Evolutionary conservation across 257 asterid species (phyloP), one percentile per base, ranked within the genome.

Genomic region (Datura wrightii): DNA sequence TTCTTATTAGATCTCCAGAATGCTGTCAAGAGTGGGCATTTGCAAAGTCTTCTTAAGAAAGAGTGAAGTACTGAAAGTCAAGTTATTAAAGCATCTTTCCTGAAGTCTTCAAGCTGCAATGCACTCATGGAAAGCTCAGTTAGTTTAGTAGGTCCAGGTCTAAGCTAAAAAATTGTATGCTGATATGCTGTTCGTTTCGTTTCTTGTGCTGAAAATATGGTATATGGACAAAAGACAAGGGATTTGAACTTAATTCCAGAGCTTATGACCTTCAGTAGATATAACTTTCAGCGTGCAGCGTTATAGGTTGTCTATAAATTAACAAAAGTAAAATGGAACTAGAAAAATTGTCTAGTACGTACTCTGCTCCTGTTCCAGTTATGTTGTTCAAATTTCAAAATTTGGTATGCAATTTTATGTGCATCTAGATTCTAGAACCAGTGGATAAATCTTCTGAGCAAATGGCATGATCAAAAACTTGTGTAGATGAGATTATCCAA

Each of bases 1-100:
- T 56, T 76, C 44, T 86, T 55, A 58, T 80, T 46, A 90, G 93
- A 90, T 89, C 93, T 90, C 59, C 82, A 84, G 53, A 82, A 11
- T n/a, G 89, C 93, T 78, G 90, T 82, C 44, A 79, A 71, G 78
- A 86, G 82, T 55, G 93, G 90, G 63, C 82, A 82, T 80, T 59
- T 90, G 86, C 83, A 85, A 48, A 84, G 79, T 34, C 90, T 90
- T 80, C 87, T 90, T 10, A 80, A 88, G 79, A 85, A 82, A 70
- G 90, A 79, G 78, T 90, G 70, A 89, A 11, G 34, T 48, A 18
- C 56, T 53, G 52, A 13, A 59, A 41, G 60, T 71, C 56, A 54
- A 78, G 63, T 18, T 80, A 48, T 53, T 83, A 15, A 50, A 83
- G 55, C 80, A 36, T 66, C 63, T 36, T 44, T 24, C 4, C 55